Evolutionary conservation across 306 rosid genomes (phyloP), one percentile per base, ranked within the genome.

Genomic region (Rubus parviflorus): DNA sequence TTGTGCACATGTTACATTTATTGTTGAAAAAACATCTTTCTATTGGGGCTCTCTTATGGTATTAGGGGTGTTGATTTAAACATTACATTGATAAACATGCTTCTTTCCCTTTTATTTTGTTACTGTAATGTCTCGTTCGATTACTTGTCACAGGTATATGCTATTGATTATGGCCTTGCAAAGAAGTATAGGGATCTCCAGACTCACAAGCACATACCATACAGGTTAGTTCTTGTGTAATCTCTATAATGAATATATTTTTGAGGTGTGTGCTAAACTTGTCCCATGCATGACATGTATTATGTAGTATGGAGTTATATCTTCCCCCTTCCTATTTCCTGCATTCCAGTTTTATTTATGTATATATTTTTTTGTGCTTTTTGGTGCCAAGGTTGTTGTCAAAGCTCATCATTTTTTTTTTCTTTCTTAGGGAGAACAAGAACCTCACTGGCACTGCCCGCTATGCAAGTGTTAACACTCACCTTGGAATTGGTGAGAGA

Each of bases 391-490:
- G 16, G 30, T 30, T 8, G 43, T 9, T 63, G n/a, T 79, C 23
- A 48, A 41, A 49, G 38, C 41, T 75, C 20, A 42, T 40, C 56
- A 57, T 19, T 40, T 74, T 80, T 78, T 62, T 70, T 79, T 75
- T 16, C 37, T 73, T 41, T 63, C 51, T 37, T 72, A 93, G 99
- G 86, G 99, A 96, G 82, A 96, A 96, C 90, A 96, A 96, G 90
- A 96, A 96, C 83, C 98, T 96, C 73, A 96, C 99, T 3, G 99
- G 99, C 81, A 96, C 99, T 77, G 99, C 99, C 76, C 99, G 99
- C 68, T 93, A 96, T 90, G 99, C 99, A 64, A 96, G 99, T 85
- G 98, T 89, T 73, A 96, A 93, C 85, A 96, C 99, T 80, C 99
- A 96, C 86, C 92, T 96, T 77, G 99, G 99, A 81, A 93, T 96